A percentile compares a stretch with the other conserved stretches of the same genome.
Conservation (phyloP, 768 basidiomycete species). For the Termitomyces sp. region DNA sequence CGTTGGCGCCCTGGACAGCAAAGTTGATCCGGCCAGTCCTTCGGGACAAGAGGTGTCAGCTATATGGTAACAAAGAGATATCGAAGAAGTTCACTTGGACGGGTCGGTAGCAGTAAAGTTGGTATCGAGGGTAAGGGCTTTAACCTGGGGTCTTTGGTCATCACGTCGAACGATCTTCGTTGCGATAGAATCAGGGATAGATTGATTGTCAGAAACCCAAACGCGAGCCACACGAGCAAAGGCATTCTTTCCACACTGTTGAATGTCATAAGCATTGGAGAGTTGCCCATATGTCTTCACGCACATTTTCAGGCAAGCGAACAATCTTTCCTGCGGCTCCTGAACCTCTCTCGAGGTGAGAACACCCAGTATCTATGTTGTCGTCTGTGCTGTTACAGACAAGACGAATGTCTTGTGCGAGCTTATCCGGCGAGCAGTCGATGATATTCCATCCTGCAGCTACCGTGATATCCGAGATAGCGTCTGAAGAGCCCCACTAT, state of each 20-base stretch:
- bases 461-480: slow-evolving; percentile 39
- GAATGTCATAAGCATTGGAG: background rate
- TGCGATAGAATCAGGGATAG: slow-evolving; percentile 27
- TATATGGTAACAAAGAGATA: background rate
- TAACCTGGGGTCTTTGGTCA: slow-evolving; percentile 28
- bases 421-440: slow-evolving; percentile 33
- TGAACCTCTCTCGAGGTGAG: slow-evolving; percentile 30
- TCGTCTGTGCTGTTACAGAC: slow-evolving; percentile 34
- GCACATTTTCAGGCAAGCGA: slow-evolving; percentile 41
- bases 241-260: slow-evolving; percentile 33
- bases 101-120: slow-evolving; percentile 27
- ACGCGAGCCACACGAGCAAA: slow-evolving; percentile 37
- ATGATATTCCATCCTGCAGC: slow-evolving; percentile 51
- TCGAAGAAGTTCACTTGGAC: slow-evolving; percentile 13
- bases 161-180: slow-evolving; percentile 25
- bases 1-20: slow-evolving; percentile 25
- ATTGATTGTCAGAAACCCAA: slow-evolving; percentile 38
- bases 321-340: slow-evolving; percentile 47
- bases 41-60: background rate
- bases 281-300: background rate
- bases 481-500: slow-evolving; percentile 31
- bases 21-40: slow-evolving; percentile 27
- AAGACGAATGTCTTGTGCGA: slow-evolving; percentile 42
- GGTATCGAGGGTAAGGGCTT: slow-evolving; percentile 35
- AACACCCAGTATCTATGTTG: slow-evolving; percentile 25